Evolutionary conservation across 2,329 filamentous ascomycete genomes (phyloP).

Genomic region (Septoria petroselini): DNA sequence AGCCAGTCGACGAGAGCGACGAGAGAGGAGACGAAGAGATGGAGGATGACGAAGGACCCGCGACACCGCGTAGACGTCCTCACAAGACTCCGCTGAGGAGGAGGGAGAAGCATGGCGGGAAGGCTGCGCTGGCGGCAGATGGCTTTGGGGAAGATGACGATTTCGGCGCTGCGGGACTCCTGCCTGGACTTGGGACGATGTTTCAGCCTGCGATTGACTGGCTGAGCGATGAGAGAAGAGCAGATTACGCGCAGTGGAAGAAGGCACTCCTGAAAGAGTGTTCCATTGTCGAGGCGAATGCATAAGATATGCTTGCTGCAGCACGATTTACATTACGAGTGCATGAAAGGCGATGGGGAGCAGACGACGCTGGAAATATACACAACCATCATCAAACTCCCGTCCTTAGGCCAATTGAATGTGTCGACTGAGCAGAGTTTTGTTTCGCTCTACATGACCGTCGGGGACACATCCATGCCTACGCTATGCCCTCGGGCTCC

Average conservation of each 20-base stretch:
- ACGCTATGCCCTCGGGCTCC: constrained; percentile 25
- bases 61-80: constrained; percentile 22
- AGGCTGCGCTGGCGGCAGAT: constrained; percentile 17
- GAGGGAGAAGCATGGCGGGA: constrained; percentile 36
- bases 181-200: constrained; percentile 61
- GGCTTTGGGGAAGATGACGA: constrained; percentile 25
- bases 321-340: too few relatives aligned
- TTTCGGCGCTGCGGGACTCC: constrained; percentile 33
- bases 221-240: constrained; percentile 60
- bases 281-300: constrained; percentile 27
- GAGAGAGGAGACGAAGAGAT: constrained; percentile 16
- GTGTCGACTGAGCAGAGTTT: neutral
- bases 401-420: too few relatives aligned
- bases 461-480: neutral
- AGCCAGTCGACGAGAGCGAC: constrained; percentile 38
- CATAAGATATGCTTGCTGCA: neutral
- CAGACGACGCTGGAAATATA: too few relatives aligned
- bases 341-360: too few relatives aligned
- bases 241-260: constrained; percentile 65
- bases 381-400: too few relatives aligned
- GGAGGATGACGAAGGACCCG: constrained; percentile 8
- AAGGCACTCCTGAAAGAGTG: constrained; percentile 57
- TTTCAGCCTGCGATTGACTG: constrained; percentile 72
- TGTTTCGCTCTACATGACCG: neutral
- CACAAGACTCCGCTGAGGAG: constrained; percentile 38